phyloP scores from a whole-genome alignment of 2,329 filamentous ascomycete species.

The Venturia aucupariae region DNA sequence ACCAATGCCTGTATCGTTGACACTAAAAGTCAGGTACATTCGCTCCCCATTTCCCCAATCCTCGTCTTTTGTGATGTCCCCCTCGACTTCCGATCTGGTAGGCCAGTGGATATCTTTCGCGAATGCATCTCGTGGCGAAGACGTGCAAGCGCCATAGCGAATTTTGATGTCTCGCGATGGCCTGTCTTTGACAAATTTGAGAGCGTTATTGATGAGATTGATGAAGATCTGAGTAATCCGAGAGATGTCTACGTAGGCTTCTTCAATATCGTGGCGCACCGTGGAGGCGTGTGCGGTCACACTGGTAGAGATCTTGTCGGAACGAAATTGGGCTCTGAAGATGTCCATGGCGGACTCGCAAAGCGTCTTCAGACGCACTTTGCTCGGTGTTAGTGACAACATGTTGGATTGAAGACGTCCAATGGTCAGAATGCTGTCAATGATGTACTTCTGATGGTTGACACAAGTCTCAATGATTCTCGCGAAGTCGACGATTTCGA shows the following conservation, averaged over 20 bases:
- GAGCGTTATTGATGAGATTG: slow-evolving; percentile 13
- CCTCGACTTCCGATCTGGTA: not conserved
- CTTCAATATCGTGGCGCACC: not conserved
- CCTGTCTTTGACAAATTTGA: slow-evolving; percentile 11
- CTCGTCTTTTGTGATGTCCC: not conserved
- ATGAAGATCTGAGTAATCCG: slow-evolving; percentile 11
- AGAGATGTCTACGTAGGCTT: not conserved
- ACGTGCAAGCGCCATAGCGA: slow-evolving; percentile 6
- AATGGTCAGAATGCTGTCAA: slow-evolving; percentile 2
- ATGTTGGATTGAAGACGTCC: not conserved
- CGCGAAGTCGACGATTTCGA: not conserved
- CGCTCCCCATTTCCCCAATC: slow-evolving; percentile 25
- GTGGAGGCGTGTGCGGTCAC: not conserved
- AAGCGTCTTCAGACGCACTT: not conserved
- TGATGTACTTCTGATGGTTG: slow-evolving; percentile 3
- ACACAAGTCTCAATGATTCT: slow-evolving; percentile 8
- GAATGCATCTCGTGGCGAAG: not conserved
- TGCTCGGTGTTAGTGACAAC: slow-evolving; percentile 1
- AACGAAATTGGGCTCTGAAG: slow-evolving; percentile 6
- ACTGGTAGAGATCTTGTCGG: not conserved
- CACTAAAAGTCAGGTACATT: slow-evolving; percentile 50
- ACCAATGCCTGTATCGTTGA: slow-evolving; percentile 57
- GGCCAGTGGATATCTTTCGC: not conserved
- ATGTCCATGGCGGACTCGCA: slow-evolving; percentile 6
- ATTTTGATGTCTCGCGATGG: not conserved